Percentiles rank a stretch among this genome's conserved stretches.
These are phyloP conservation scores for Talinum fruticosum DNA, from an alignment of 148 eudicot species.

Conservation along the genomic window DNA sequence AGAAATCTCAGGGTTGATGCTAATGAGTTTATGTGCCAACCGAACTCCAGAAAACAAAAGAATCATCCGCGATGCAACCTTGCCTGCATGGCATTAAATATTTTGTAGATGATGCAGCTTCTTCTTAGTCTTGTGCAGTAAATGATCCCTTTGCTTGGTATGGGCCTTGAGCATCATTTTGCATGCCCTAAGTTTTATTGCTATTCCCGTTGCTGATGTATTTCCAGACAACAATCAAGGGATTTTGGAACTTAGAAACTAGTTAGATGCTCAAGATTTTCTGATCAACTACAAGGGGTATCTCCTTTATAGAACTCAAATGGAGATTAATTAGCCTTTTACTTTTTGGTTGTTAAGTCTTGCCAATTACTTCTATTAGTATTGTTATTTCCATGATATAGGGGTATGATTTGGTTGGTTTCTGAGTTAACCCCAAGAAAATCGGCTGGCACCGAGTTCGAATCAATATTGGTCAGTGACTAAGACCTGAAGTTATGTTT, in stretches of 20 bases:
- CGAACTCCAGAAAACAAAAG: conserved; percentile 8
- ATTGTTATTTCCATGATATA: not conserved
- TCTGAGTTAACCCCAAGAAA: not conserved
- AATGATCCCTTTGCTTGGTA: conserved; percentile 18
- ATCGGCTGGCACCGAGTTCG: not conserved
- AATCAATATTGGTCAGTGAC: not conserved
- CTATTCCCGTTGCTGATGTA: conserved; percentile 2
- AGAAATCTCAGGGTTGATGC: conserved; percentile 22
- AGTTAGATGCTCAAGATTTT: conserved; percentile 24
- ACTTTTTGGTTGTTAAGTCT: not conserved
- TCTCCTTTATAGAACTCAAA: not conserved
- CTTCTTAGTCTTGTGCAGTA: conserved; percentile 9
- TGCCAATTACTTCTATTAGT: not conserved
- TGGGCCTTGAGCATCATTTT: conserved; percentile 30
- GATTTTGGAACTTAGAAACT: not conserved
- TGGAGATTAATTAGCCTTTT: not conserved
- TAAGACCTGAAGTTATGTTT: too few species aligned
- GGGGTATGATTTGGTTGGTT: not conserved
- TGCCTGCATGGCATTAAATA: conserved; percentile 4
- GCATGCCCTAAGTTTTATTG: not conserved
- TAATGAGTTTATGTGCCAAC: conserved; percentile 40
- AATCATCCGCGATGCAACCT: not conserved
- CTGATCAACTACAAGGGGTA: not conserved
- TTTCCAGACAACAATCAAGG: not conserved
- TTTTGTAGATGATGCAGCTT: conserved; percentile 18